Base-by-base conservation (phyloP, 495 filamentous ascomycete genomes). In the Penicillium steckii region DNA sequence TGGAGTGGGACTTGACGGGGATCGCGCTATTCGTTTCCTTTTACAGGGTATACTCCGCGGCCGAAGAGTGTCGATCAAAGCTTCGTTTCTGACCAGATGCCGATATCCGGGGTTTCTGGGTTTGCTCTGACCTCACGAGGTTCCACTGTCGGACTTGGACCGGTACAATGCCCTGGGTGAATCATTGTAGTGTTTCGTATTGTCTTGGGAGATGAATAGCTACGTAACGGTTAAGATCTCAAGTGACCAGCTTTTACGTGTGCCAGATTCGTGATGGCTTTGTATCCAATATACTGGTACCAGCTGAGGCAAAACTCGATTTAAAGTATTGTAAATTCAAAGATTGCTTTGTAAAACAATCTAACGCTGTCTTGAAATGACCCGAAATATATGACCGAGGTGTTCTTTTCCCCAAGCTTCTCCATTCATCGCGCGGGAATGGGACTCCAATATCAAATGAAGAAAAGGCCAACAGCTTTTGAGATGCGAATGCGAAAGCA, bases 31-130 rank as follows among this genome's bases (percentile, higher is more conserved):
- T 19, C 10, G 44, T 54, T 54, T 22, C 44, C 52, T 17, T 1
- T 42, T 44, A 15, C 3, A 44, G 52, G 18, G 9, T 48, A 25
- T 18, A 18, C 45, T 45, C 42, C 46, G 52, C 27, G n/a, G n/a
- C n/a, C n/a, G n/a, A n/a, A n/a, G n/a, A n/a, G 38, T 44, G 52
- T 54, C 52, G 52, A 54, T 54, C 52, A 22, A 53, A 54, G 46
- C 51, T 53, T 53, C 44, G 33, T 13, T 25, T n/a, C 13, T 22
- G 8, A 23, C 29, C 1, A 47, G 41, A n/a, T n/a, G n/a, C n/a
- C n/a, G n/a, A n/a, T n/a, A n/a, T 13, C 29, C 4, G 29, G 15
- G 32, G 32, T 8, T 9, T 49, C 21, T 23, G 38, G 38, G 45
- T 37, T 5, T 15, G 33, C 13, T 43, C 32, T 40, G 18, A 48